These are phyloP conservation scores for Coemansia sp. DNA, from an alignment of 192 early-diverging fungal species.

Conservation along the genomic window DNA sequence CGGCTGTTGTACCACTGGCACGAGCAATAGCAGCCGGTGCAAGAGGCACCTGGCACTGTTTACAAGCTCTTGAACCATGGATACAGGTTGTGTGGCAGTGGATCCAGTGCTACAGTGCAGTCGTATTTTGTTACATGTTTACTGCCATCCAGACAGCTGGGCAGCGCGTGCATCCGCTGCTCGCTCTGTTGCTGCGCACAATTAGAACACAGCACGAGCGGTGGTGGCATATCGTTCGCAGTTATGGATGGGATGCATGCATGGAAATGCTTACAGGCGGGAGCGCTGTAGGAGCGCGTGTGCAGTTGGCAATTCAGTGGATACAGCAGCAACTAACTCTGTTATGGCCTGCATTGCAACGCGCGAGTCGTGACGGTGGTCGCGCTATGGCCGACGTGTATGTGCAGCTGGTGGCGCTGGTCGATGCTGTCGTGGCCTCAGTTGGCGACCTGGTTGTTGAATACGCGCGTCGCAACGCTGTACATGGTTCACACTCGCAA, in stretches of 20 bases:
- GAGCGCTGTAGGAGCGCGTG: not conserved
- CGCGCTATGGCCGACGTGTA: slow-evolving; percentile 36
- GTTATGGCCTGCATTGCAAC: slow-evolving; percentile 24
- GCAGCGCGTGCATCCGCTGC: not conserved
- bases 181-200: not conserved
- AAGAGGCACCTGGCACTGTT: not conserved
- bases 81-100: not conserved
- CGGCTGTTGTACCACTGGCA: not conserved
- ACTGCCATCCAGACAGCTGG: not conserved
- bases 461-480: slow-evolving; percentile 28
- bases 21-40: not conserved
- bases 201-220: not conserved
- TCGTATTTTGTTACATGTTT: not conserved
- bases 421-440: slow-evolving; percentile 22
- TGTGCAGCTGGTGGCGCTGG: slow-evolving; percentile 19
- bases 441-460: slow-evolving; percentile 39
- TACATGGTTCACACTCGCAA: slow-evolving; percentile 10
- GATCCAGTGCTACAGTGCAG: not conserved
- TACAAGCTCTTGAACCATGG: slow-evolving; percentile 1
- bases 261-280: not conserved
- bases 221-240: not conserved
- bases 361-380: slow-evolving; percentile 18
- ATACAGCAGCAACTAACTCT: not conserved
- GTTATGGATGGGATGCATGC: not conserved
- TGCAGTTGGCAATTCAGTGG: not conserved